phyloP scores from a whole-genome alignment of 495 filamentous ascomycete genomes.

The Beverwykella pulmonaria region DNA sequence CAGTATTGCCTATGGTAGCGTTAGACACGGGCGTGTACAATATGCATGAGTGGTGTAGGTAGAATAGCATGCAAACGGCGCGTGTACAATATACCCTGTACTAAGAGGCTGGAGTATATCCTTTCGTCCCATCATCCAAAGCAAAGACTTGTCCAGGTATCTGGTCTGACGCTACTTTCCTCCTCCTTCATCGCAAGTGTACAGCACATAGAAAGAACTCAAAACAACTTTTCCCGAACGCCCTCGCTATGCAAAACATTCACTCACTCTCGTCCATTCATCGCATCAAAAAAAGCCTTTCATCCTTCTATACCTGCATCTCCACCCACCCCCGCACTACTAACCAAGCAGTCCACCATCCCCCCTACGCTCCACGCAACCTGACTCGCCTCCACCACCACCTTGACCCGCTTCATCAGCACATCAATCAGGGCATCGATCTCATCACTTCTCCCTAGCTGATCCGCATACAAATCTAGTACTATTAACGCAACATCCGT shows the following conservation, averaged over 20 bases:
- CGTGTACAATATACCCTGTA: not conserved
- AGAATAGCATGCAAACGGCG: slow-evolving; percentile 3
- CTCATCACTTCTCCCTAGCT: slow-evolving; percentile 71
- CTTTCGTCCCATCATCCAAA: slow-evolving; percentile 8
- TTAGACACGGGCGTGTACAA: not conserved
- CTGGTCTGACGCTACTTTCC: not conserved
- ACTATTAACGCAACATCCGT: slow-evolving; percentile 78
- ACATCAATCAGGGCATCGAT: slow-evolving; percentile 66
- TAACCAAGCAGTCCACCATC: slow-evolving; percentile 77
- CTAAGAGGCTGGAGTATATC: not conserved
- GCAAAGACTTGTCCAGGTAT: slow-evolving; percentile 19
- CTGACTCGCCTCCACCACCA: slow-evolving; percentile 79
- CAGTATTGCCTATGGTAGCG: slow-evolving; percentile 86
- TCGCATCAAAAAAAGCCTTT: too few relatives aligned
- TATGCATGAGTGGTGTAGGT: not conserved
- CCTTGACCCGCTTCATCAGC: slow-evolving; percentile 68
- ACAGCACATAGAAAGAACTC: not conserved
- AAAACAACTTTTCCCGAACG: slow-evolving; percentile 34
- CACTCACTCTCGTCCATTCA: not conserved
- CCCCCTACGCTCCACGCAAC: slow-evolving; percentile 75
- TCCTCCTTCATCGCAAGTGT: not conserved
- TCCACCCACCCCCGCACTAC: not conserved
- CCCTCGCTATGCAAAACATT: slow-evolving; percentile 52
- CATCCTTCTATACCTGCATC: not conserved
- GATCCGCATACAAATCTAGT: slow-evolving; percentile 82